phyloP scores from a whole-genome alignment of 2,329 filamentous ascomycete species.

The Sporothrix schenckii region DNA sequence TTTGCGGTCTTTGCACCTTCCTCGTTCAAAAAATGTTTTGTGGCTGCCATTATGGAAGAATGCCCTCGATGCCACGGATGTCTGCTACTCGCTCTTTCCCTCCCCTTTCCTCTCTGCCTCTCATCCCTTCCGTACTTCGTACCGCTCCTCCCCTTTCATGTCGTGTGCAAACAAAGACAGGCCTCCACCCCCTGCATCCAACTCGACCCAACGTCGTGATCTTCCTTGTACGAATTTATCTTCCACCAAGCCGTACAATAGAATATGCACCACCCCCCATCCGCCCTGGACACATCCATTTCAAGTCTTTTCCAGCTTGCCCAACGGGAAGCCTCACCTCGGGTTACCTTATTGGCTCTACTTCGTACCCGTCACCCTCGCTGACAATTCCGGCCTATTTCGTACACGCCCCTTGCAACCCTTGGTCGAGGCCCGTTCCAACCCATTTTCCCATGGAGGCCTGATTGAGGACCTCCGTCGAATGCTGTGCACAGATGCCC shows the following conservation, averaged over 20 bases:
- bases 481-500: not conserved
- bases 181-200: conserved; percentile 16
- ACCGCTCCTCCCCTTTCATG: not conserved
- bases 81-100: not conserved
- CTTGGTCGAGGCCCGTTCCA: conserved; percentile 1
- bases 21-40: not conserved
- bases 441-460: not conserved
- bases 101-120: not conserved
- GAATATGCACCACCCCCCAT: not conserved
- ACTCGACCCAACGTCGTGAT: conserved; percentile 4
- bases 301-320: not conserved
- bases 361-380: not conserved
- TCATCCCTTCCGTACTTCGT: not conserved
- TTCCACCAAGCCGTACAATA: too few species aligned
- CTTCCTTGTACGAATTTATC: not conserved
- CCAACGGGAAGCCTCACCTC: not conserved
- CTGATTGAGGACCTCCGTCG: not conserved
- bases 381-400: not conserved
- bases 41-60: not conserved
- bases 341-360: not conserved
- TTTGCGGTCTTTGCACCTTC: conserved; percentile 9
- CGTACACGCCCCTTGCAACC: conserved; percentile 18
- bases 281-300: not conserved
- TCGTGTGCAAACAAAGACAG: not conserved
- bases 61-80: not conserved